Evolutionary conservation across 1,284 basidiomycete genomes (phyloP).

Genomic region (Melampsora occidentalis): DNA sequence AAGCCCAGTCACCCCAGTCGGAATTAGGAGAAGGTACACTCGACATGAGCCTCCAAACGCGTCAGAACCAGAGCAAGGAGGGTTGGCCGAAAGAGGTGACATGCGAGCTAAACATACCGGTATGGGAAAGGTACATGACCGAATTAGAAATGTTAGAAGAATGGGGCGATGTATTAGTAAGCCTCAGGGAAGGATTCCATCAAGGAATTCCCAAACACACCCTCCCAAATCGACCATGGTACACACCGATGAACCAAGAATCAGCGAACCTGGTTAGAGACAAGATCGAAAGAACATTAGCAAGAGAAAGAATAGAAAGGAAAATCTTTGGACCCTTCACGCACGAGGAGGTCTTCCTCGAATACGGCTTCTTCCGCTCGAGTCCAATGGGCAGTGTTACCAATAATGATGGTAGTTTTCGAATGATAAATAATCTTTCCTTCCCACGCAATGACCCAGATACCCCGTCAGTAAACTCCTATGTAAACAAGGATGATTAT

Average conservation of each 20-base stretch:
- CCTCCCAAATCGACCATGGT: neutral
- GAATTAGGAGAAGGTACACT: too few relatives aligned
- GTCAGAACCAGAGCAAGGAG: too few relatives aligned
- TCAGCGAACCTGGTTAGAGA: neutral
- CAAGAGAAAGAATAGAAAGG: neutral
- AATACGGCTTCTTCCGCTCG: conserved; percentile 3
- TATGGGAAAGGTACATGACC: too few relatives aligned
- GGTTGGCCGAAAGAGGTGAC: too few relatives aligned
- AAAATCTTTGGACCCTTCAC: conserved; percentile 8
- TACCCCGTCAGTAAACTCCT: conserved; percentile 1
- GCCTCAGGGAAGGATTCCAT: conserved; percentile 5
- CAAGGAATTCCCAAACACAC: conserved; percentile 21
- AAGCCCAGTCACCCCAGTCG: too few relatives aligned
- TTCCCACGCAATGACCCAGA: too few relatives aligned
- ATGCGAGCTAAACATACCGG: too few relatives aligned
- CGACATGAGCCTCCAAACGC: too few relatives aligned
- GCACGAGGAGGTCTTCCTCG: neutral
- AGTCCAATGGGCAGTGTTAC: neutral
- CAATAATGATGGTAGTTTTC: neutral
- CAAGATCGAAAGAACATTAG: neutral
- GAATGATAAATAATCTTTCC: neutral
- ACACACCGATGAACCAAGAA: neutral
- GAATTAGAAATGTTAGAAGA: too few relatives aligned
- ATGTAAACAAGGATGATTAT: conserved; percentile 8
- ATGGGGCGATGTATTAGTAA: neutral